These are phyloP conservation scores for Penicillium freii DNA, from an alignment of 2,329 filamentous ascomycete genomes.

Conservation along the genomic window DNA sequence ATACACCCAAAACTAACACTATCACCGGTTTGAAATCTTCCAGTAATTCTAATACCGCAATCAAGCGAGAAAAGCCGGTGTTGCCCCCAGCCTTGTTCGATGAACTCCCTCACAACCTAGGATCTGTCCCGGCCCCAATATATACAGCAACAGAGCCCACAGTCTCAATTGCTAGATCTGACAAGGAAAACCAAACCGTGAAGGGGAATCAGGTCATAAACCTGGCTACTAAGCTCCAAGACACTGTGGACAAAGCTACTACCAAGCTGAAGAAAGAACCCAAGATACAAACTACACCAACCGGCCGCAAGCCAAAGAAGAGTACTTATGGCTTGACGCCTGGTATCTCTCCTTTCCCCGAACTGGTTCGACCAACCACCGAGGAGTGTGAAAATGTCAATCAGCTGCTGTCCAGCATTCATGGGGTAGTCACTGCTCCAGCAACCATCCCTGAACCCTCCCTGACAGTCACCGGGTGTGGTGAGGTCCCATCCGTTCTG, in stretches of 20 bases:
- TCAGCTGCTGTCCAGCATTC: slow-evolving; percentile 61
- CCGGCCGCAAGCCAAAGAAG: slow-evolving; percentile 18
- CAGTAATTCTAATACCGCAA: background rate
- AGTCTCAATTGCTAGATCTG: background rate
- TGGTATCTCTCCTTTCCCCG: slow-evolving; percentile 63
- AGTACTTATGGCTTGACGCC: slow-evolving; percentile 55
- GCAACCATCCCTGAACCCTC: slow-evolving; percentile 68
- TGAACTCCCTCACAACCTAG: slow-evolving; percentile 59
- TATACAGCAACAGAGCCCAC: background rate
- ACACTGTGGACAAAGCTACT: slow-evolving; percentile 21
- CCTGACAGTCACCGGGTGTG: slow-evolving; percentile 67
- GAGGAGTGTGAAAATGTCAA: slow-evolving; percentile 70
- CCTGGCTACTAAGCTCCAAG: slow-evolving; percentile 14
- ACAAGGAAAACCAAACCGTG: slow-evolving; percentile 12
- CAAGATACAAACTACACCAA: slow-evolving; percentile 1
- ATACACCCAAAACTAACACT: background rate
- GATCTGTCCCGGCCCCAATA: slow-evolving; percentile 27
- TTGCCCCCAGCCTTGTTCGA: slow-evolving; percentile 24
- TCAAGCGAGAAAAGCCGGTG: slow-evolving; percentile 11
- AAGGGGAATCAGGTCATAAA: slow-evolving; percentile 8
- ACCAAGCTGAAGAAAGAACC: slow-evolving; percentile 8
- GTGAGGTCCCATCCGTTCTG: slow-evolving; percentile 63
- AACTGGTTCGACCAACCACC: slow-evolving; percentile 62
- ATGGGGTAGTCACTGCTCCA: slow-evolving; percentile 65
- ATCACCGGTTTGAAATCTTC: background rate